phyloP scores from a whole-genome alignment of 2,329 filamentous ascomycete species.

The Alternaria sp. region DNA sequence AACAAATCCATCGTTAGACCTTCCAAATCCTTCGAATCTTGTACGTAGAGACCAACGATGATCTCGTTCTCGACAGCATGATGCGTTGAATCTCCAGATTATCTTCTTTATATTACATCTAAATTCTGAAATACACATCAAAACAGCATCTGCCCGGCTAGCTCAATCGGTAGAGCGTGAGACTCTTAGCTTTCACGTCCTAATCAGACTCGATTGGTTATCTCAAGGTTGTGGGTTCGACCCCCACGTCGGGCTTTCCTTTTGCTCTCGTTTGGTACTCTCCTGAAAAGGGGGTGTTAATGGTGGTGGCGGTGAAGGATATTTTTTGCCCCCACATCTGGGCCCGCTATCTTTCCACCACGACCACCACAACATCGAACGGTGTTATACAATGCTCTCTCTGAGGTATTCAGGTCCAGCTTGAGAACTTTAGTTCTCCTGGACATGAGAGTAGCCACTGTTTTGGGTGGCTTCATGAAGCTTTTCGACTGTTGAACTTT shows the following conservation, averaged over 20 bases:
- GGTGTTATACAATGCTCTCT: not conserved
- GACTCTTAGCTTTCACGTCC: constrained; percentile 45
- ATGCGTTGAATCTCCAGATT: no score
- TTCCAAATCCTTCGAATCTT: not conserved
- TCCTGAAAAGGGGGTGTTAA: not conserved
- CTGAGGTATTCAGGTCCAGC: not conserved
- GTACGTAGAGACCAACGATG: no score
- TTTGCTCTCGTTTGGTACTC: not conserved
- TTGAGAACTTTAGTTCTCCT: not conserved
- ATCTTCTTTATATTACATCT: no score
- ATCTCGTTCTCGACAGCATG: no score
- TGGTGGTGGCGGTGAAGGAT: not conserved
- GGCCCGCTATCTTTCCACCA: not conserved
- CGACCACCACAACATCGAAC: not conserved
- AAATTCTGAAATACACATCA: not conserved
- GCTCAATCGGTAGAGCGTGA: constrained; percentile 54
- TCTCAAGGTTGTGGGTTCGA: constrained; percentile 9
- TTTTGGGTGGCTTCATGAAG: not conserved
- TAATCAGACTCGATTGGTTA: constrained; percentile 7
- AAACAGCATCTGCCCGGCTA: constrained; percentile 8
- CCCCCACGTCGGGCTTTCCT: not conserved
- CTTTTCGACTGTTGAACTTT: not conserved
- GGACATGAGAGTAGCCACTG: not conserved
- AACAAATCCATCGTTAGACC: not conserved
- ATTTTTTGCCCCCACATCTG: not conserved